Base-by-base conservation (phyloP, 2,329 filamentous ascomycete genomes). In the Lithohypha guttulata region DNA sequence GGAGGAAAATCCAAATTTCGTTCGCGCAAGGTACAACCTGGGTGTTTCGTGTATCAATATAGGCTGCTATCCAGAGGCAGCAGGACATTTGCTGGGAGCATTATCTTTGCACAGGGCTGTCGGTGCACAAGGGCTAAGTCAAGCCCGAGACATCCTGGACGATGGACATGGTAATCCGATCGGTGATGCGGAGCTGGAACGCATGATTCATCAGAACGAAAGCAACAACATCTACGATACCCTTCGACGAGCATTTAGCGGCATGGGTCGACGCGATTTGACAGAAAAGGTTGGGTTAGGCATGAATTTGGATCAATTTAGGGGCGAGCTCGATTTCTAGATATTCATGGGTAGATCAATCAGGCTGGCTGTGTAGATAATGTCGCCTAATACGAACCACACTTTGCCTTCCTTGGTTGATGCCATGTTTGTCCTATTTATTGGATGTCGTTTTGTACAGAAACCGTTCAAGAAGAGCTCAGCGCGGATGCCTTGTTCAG, bases 151-250 rank as follows among this genome's bases (percentile, higher is more conserved):
- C 63, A 78, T 94, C 10, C 71, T 94, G 3, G 64, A 64, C 1
- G 81, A 79, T 38, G 65, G 59, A 8, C 59, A 58, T 8, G 65
- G 58, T 29, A 64, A 65, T 28, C 63, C 61, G 25, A 66, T 79
- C 3, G 65, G 64, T 17, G 86, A 95, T 53, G 77, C 75, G 41
- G 77, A 84, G 50, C 69, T 95, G 14, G 84, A 94, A 55, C 73
- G 81, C 44, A 86, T 94, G 79, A 81, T 93, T 39, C 81, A 81
- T 36, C 89, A 96, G 68, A 98, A 98, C 63, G 79, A 93, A 58
- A 94, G 85, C 67, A 95, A 87, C 34, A 98, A 95, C 54, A 66
- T 98, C 43, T 94, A 94, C 60, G 93, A 98, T 60, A 98, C 93
- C 9, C 66, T 98, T 46, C 69, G 89, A 46, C 71, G 93, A 44